phyloP scores from a whole-genome alignment of 108 stramenopile genomes.

The Aureococcus anophagefferens region DNA sequence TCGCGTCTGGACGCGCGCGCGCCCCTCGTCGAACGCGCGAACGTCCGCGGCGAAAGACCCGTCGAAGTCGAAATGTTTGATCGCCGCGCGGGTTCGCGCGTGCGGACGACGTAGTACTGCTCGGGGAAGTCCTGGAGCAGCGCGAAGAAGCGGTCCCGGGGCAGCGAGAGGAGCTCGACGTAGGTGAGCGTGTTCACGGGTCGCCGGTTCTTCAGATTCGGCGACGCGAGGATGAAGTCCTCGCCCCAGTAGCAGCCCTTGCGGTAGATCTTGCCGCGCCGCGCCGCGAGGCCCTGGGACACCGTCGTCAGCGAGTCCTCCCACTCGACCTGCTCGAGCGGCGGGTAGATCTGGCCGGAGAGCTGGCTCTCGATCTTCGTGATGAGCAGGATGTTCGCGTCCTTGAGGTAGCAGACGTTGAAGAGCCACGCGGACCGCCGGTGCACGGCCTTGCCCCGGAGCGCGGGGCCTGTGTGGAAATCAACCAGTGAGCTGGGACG shows the following conservation, averaged over 20 bases:
- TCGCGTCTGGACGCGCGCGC: no score
- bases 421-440: not conserved
- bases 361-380: not conserved
- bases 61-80: no score
- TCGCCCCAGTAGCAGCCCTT: constrained; percentile 9
- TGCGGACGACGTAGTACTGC: no score
- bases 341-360: not conserved
- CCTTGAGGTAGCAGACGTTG: not conserved
- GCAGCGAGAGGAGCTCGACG: not conserved
- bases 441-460: not conserved
- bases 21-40: no score
- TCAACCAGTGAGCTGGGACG: no score
- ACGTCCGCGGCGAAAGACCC: no score
- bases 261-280: not conserved
- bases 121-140: not conserved
- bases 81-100: no score
- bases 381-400: not conserved
- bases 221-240: constrained; percentile 7
- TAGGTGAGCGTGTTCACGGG: constrained; percentile 3
- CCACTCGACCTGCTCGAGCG: not conserved
- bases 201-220: constrained; percentile 1
- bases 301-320: not conserved
- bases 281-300: not conserved
- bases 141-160: constrained; percentile 2
- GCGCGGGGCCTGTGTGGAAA: not conserved